Conservation (phyloP, 177 flowering plant species). For the Vitis hybrid region DNA sequence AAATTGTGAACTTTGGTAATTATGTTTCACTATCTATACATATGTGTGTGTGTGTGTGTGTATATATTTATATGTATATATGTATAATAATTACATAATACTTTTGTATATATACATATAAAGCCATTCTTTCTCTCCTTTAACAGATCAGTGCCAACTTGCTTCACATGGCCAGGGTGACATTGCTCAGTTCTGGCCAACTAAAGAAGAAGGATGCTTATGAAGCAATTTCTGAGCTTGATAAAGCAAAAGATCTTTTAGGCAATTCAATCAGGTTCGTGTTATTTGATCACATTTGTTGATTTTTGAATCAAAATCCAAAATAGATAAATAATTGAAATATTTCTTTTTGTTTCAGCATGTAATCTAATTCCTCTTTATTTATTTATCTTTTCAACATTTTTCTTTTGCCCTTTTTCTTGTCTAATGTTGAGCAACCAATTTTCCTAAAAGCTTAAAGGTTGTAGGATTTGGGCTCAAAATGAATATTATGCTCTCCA, state of each 20-base stretch:
- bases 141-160: conserved; percentile 68
- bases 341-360: background rate
- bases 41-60: no score
- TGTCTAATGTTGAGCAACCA: no score
- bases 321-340: background rate
- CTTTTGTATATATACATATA: background rate
- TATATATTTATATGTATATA: background rate
- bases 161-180: conserved; percentile 63
- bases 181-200: conserved; percentile 44
- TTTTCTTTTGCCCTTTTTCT: background rate
- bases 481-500: no score
- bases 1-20: no score
- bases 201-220: conserved; percentile 37
- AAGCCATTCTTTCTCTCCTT: background rate
- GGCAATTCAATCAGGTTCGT: conserved; percentile 57
- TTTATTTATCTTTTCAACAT: background rate
- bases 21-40: no score
- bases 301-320: background rate
- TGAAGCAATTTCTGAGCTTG: conserved; percentile 59
- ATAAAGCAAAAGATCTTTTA: conserved; percentile 52
- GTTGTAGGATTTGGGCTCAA: no score
- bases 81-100: background rate
- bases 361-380: no score
- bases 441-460: no score
- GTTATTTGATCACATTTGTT: background rate